Conservation (phyloP, 352 stramenopile genomes). For the Pythium phragmiticola region DNA sequence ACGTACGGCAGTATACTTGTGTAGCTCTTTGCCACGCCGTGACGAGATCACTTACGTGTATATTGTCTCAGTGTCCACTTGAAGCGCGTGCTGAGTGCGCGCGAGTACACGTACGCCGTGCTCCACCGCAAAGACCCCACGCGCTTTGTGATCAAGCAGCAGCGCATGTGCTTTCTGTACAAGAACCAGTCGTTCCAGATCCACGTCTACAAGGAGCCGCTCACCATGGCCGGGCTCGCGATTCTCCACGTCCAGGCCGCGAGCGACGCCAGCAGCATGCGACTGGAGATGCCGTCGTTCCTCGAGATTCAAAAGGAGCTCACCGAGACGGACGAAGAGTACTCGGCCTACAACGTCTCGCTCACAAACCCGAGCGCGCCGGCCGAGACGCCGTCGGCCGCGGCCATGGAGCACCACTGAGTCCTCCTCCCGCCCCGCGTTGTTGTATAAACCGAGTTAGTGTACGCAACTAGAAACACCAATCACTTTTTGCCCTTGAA, state of each 20-base stretch:
- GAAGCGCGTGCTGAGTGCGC: conserved; percentile 79
- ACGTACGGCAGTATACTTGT: conserved; percentile 27
- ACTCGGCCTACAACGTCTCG: conserved; percentile 83
- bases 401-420: conserved; percentile 6
- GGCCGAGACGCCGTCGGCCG: background rate
- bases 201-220: conserved; percentile 83
- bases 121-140: conserved; percentile 65
- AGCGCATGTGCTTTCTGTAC: conserved; percentile 86
- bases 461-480: background rate
- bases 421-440: background rate
- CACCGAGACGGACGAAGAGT: conserved; percentile 48
- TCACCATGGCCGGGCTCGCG: conserved; percentile 51
- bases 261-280: conserved; percentile 41
- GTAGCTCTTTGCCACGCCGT: background rate
- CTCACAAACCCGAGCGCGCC: conserved; percentile 36
- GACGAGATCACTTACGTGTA: background rate
- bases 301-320: conserved; percentile 73
- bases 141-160: conserved; percentile 84
- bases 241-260: conserved; percentile 81
- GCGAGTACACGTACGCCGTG: conserved; percentile 84
- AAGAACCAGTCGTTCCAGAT: conserved; percentile 88
- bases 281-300: conserved; percentile 70
- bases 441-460: background rate
- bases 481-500: conserved; percentile 60
- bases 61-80: conserved; percentile 57